Evolutionary conservation across 2,329 filamentous ascomycete species (phyloP), one percentile per base, ranked within the genome.

Genomic region (Scortechinia acanthostroma): DNA sequence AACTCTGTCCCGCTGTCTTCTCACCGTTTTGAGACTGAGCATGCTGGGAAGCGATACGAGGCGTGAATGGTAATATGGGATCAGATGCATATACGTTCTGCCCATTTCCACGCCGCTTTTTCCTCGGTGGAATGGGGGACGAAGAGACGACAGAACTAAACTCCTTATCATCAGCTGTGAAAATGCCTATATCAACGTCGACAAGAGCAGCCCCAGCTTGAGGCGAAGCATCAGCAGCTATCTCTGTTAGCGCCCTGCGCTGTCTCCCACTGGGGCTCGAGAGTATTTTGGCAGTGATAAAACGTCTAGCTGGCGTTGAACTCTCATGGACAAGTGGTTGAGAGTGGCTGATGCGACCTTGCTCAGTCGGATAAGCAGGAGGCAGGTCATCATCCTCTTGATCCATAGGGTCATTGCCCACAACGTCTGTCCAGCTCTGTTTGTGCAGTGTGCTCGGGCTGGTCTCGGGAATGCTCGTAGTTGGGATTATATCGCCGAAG

Each of bases 151-250:
- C 50, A 19, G 35, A 40, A 6, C 57, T 58, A 46, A 66, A 68
- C 17, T 66, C 59, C 16, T 53, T 51, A 46, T 69, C 66, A 1
- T 69, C 65, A 3, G 54, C 56, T 1, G 58, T 64, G 22, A 69
- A 51, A 10, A 69, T 53, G 23, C 58, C 57, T 42, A 67, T 53
- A 19, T 61, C 55, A 3, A 63, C 42, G 42, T 65, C 62, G 21
- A 60, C 55, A 20, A 54, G 53, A 22, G 53, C 54, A 14, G 51
- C 51, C n/a, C 52, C 54, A 43, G 58, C 53, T 16, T 48, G 57
- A 4, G 66, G 66, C 3, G 66, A 68, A 42, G 57, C 54, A 44
- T 68, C 64, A 1, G 60, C 56, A 20, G 65, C 65, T 50, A 71
- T 68, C 22, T 67, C 60, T 13, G 65, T 62, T 44, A 68, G 53